phyloP scores from a whole-genome alignment of 2,329 filamentous ascomycete genomes.

The Aspergillus sp. region DNA sequence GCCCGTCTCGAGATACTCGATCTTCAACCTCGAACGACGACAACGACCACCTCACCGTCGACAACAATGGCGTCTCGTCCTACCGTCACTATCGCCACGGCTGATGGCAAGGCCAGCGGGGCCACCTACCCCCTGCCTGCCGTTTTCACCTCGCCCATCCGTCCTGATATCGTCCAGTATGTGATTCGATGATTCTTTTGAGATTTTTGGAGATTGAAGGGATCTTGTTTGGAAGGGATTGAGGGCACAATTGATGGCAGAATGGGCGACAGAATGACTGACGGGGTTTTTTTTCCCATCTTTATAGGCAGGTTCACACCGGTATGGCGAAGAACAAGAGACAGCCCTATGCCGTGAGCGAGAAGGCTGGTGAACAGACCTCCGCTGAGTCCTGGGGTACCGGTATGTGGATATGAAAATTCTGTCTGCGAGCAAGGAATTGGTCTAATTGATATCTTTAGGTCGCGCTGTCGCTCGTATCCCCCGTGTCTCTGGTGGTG shows the following conservation, averaged over 20 bases:
- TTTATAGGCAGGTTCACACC: slow-evolving; percentile 73
- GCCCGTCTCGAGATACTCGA: slow-evolving; percentile 31
- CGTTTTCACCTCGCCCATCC: slow-evolving; percentile 97
- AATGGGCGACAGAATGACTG: slow-evolving; percentile 29
- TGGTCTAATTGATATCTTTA: slow-evolving; percentile 38
- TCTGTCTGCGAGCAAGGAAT: slow-evolving; percentile 4
- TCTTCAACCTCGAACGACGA: slow-evolving; percentile 40
- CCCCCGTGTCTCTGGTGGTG: slow-evolving; percentile 99
- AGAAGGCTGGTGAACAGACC: slow-evolving; percentile 99
- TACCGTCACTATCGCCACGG: slow-evolving; percentile 95
- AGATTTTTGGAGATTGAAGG: background rate
- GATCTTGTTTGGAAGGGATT: slow-evolving; percentile 2
- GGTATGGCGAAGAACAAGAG: slow-evolving; percentile 99
- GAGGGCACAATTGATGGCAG: slow-evolving; percentile 1
- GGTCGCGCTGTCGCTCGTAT: slow-evolving; percentile 99
- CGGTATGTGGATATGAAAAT: slow-evolving; percentile 61
- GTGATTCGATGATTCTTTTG: slow-evolving; percentile 30
- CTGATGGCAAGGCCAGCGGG: slow-evolving; percentile 89
- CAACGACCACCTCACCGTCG: slow-evolving; percentile 39
- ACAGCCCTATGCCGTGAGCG: slow-evolving; percentile 98
- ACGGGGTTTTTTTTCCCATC: slow-evolving; percentile 23
- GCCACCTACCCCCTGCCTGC: slow-evolving; percentile 88
- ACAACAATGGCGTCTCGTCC: slow-evolving; percentile 88
- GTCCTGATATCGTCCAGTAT: slow-evolving; percentile 98
- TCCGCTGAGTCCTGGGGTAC: slow-evolving; percentile 99